phyloP scores from a whole-genome alignment of 768 basidiomycete species.

The Leccinum variicolor region DNA sequence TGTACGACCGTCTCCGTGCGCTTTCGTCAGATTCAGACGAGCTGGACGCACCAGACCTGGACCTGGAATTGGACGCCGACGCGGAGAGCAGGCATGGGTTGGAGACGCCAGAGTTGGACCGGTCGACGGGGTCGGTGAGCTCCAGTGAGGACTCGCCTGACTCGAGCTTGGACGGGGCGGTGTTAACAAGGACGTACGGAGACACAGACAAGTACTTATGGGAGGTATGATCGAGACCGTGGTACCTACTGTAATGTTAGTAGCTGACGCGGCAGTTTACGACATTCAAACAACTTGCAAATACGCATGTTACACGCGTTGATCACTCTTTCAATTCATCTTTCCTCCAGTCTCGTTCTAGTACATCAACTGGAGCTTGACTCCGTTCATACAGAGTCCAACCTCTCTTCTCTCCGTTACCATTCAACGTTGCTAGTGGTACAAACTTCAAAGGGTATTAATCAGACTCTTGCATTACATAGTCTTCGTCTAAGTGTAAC shows the following conservation, averaged over 20 bases:
- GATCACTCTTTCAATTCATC: no score
- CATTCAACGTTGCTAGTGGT: conserved; percentile 14
- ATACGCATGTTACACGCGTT: no score
- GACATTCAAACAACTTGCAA: no score
- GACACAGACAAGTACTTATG: neutral
- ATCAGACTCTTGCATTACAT: conserved; percentile 18
- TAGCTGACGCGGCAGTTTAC: no score
- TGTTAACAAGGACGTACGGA: neutral
- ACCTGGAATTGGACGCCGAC: neutral
- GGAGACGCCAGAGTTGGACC: neutral
- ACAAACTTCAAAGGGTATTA: conserved; percentile 32
- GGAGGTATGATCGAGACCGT: neutral
- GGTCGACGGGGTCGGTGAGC: neutral
- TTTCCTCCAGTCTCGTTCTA: no score
- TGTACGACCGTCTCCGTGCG: neutral
- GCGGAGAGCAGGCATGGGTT: neutral
- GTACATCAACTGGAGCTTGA: no score
- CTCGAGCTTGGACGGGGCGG: neutral
- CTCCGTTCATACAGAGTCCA: no score
- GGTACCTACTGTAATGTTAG: neutral
- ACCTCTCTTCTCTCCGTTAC: no score
- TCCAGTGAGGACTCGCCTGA: neutral
- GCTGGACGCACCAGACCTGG: neutral
- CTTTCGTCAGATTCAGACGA: neutral
- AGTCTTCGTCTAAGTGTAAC: conserved; percentile 32